Percentiles rank a stretch among this genome's conserved stretches.
phyloP scores from a whole-genome alignment of 345 rosid genomes.

The Arabidopsis thaliana region TAIR10.1 NC_003076.8:13855501-13856000 shows the following conservation, averaged over 20 bases:
- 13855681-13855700: neutral
- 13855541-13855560: neutral
- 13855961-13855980: neutral
- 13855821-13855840: conserved; percentile 42
- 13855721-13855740: conserved; percentile 42
- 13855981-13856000: conserved; percentile 17
- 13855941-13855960: conserved; percentile 6
- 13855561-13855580: neutral
- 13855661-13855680: neutral
- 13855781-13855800: conserved; percentile 31
- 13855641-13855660: neutral
- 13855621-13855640: neutral
- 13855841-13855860: conserved; percentile 9
- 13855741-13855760: conserved; percentile 43
- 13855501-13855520: neutral
- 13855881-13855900: conserved; percentile 42
- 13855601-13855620: neutral
- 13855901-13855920: conserved; percentile 46
- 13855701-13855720: conserved; percentile 13
- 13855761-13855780: conserved; percentile 37
- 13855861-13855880: neutral
- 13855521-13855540: neutral
- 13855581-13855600: neutral
- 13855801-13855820: conserved; percentile 28
- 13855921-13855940: conserved; percentile 37